Evolutionary conservation across 805 yeast genomes (phyloP), one percentile per base, ranked within the genome.

Genomic region (Wickerhamomyces tratensis): DNA sequence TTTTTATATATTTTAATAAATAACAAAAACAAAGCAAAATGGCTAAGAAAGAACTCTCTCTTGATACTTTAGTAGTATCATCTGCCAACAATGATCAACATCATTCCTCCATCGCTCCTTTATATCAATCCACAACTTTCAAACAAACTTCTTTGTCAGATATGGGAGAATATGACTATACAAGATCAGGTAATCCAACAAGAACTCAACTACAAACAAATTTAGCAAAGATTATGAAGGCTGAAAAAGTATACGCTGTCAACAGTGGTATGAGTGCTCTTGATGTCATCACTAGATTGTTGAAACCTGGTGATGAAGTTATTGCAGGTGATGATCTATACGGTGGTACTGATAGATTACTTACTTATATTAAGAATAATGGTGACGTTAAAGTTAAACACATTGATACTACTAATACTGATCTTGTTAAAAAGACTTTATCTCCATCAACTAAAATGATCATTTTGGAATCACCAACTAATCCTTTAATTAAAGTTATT

Each of bases 151-250:
- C 85, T 1, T 65, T 86, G 46, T 68, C 76, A 35, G 79, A 82
- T 52, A 76, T 84, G 81, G 91, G 94, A 3, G 82, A 79, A 52
- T 86, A 80, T 57, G 91, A 82, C 58, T 86, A 86, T 63, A 86
- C 97, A 1, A 72, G 98, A 52, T 82, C 94, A 12, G 97, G 98
- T 5, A 89, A 89, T 64, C 98, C 98, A 25, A 86, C 97, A 1
- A 72, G 98, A 61, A 76, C 91, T 0, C 75, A 76, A 36, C 64
- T 88, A 46, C 96, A 89, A 61, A 68, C 74, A 39, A 94, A 89
- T 53, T 57, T 89, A 53, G 82, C 86, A 34, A 76, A 77, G 48
- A 72, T 89, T 51, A 86, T 87, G 82, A 75, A 74, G 52, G 89
- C 94, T n/a, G 63, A 73, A 29, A 73, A 81, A 40, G 79, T 86